These are phyloP conservation scores for Arthrobotrys conoides DNA, from an alignment of 2,329 filamentous ascomycete species.

Conservation along the genomic window DNA sequence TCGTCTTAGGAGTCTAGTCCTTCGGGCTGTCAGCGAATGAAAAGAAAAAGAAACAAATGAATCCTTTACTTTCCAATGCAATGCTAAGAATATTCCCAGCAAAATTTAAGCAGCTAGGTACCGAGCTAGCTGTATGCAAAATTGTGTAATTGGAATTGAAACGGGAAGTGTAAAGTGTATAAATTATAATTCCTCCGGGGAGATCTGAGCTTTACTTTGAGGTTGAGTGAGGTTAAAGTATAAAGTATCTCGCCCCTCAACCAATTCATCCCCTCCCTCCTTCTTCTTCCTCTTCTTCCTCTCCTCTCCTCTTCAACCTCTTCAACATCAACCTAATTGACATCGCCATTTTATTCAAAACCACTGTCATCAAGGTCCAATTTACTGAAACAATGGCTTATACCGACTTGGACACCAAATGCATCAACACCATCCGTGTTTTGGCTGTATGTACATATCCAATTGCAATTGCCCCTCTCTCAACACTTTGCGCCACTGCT, in stretches of 20 bases:
- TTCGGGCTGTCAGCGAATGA: slow-evolving; percentile 24
- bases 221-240: not conserved
- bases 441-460: slow-evolving; percentile 81
- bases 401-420: slow-evolving; percentile 86
- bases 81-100: not conserved
- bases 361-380: no score
- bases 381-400: slow-evolving; percentile 77
- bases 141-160: slow-evolving; percentile 7
- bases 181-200: not conserved
- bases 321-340: slow-evolving; percentile 2
- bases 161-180: no score
- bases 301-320: not conserved
- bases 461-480: slow-evolving; percentile 28
- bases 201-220: not conserved
- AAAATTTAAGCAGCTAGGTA: not conserved
- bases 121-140: not conserved
- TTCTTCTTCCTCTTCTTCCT: not conserved
- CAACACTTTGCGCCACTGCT: slow-evolving; percentile 36
- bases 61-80: not conserved
- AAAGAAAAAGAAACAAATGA: slow-evolving; percentile 20
- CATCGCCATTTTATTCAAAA: not conserved
- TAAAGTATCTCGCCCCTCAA: slow-evolving; percentile 24
- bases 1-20: not conserved
- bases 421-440: slow-evolving; percentile 97
- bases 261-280: not conserved